A percentile compares a stretch with the other conserved stretches of the same genome.
Evolutionary conservation across 176 grass and related monocot species (phyloP).

Genomic region (Juncus inflexus): DNA sequence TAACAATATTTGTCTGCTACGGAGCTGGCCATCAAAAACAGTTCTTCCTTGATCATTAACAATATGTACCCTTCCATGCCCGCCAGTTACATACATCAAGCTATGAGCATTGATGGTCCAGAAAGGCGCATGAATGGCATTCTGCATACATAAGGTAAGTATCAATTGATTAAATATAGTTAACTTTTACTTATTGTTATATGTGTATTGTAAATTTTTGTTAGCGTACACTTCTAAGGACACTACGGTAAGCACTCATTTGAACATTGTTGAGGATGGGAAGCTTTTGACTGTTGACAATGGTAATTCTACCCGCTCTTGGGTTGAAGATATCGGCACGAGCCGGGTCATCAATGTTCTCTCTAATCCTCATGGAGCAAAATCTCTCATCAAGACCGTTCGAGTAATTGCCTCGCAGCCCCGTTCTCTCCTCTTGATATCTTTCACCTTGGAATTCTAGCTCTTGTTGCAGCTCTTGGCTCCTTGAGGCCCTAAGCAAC

Average conservation of each 20-base stretch:
- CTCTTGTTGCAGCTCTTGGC: neutral
- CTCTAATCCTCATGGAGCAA: conserved; percentile 27
- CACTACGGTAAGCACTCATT: conserved; percentile 32
- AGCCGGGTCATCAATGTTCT: conserved; percentile 31
- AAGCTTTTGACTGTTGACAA: conserved; percentile 36
- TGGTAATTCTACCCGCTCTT: conserved; percentile 29
- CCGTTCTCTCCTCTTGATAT: neutral
- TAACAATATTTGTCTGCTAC: conserved; percentile 21
- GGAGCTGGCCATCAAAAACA: conserved; percentile 26
- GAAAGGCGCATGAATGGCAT: conserved; percentile 18
- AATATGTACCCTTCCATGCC: conserved; percentile 4
- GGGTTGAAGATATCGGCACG: conserved; percentile 38
- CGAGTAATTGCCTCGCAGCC: neutral
- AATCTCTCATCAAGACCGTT: conserved; percentile 34
- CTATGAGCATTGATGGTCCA: conserved; percentile 39
- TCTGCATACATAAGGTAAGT: conserved; percentile 22
- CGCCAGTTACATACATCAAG: conserved; percentile 32
- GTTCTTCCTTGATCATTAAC: conserved; percentile 4
- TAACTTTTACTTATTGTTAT: neutral
- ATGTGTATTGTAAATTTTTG: neutral
- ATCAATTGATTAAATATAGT: neutral
- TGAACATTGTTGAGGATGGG: conserved; percentile 36
- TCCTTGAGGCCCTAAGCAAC: conserved; percentile 23
- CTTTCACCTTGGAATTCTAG: neutral
- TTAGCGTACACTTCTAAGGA: conserved; percentile 31